Conservation (phyloP, 1,139 yeast species). For the Candida labiduridarum region DNA sequence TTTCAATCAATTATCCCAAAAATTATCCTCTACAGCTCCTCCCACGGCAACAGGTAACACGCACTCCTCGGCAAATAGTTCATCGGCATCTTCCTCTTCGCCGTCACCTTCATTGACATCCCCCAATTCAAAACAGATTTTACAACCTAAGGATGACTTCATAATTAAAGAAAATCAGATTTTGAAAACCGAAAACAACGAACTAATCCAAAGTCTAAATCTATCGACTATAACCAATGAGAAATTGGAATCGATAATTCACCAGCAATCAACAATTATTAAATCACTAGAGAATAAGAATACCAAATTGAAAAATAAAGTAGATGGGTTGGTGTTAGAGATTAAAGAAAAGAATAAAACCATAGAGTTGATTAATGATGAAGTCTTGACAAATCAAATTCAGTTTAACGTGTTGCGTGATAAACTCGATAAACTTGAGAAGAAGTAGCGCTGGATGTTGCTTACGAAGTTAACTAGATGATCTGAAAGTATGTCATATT, state of each 20-base stretch:
- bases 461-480: not conserved
- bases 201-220: constrained; percentile 28
- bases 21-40: constrained; percentile 13
- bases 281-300: constrained; percentile 24
- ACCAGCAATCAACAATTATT: constrained; percentile 17
- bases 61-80: constrained; percentile 11
- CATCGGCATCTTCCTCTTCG: constrained; percentile 17
- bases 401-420: constrained; percentile 66
- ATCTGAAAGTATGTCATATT: too few species aligned
- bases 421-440: constrained; percentile 25
- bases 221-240: constrained; percentile 27
- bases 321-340: constrained; percentile 45
- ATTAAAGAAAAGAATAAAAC: constrained; percentile 55
- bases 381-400: constrained; percentile 65
- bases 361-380: constrained; percentile 69
- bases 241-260: constrained; percentile 20
- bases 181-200: constrained; percentile 16
- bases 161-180: constrained; percentile 13
- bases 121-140: not conserved
- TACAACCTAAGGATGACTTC: not conserved
- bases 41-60: constrained; percentile 4
- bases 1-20: constrained; percentile 29
- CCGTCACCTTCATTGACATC: constrained; percentile 19
- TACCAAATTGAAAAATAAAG: constrained; percentile 28
- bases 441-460: not conserved